Conservation (phyloP, 192 early-diverging fungal species). For the Entrophospora sp. region DNA sequence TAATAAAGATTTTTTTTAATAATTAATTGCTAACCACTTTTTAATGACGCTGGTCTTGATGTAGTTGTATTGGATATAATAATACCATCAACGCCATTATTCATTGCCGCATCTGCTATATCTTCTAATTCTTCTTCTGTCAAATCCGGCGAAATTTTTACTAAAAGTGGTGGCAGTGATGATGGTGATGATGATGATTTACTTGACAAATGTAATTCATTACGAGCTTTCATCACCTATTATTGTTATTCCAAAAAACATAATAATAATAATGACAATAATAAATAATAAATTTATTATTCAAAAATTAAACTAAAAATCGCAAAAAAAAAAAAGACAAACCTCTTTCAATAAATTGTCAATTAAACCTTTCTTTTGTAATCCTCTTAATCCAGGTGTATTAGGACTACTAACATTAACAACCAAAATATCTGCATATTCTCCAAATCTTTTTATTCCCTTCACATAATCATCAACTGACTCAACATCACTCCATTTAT, state of each 20-base stretch:
- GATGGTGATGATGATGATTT: too few relatives aligned
- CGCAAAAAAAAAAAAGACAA: neutral
- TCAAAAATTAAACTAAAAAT: too few relatives aligned
- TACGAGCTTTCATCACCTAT: constrained; percentile 14
- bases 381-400: constrained; percentile 67
- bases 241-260: neutral
- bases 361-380: constrained; percentile 65
- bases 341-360: constrained; percentile 62
- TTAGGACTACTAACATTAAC: constrained; percentile 88
- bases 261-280: neutral
- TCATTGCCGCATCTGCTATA: constrained; percentile 66
- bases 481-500: constrained; percentile 63
- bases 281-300: neutral
- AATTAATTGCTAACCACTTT: constrained; percentile 35
- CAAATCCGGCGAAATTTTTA: constrained; percentile 90
- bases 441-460: constrained; percentile 63
- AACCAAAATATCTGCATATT: constrained; percentile 81
- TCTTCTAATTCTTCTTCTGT: constrained; percentile 61
- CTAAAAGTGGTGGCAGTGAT: constrained; percentile 76
- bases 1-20: neutral
- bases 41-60: constrained; percentile 53
- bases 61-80: constrained; percentile 88
- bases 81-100: constrained; percentile 72
- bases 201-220: constrained; percentile 18
- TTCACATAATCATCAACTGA: constrained; percentile 72